Evolutionary conservation across 1,139 yeast species (phyloP), one percentile per base, ranked within the genome.

Genomic region (Kodamaea ohmeri): DNA sequence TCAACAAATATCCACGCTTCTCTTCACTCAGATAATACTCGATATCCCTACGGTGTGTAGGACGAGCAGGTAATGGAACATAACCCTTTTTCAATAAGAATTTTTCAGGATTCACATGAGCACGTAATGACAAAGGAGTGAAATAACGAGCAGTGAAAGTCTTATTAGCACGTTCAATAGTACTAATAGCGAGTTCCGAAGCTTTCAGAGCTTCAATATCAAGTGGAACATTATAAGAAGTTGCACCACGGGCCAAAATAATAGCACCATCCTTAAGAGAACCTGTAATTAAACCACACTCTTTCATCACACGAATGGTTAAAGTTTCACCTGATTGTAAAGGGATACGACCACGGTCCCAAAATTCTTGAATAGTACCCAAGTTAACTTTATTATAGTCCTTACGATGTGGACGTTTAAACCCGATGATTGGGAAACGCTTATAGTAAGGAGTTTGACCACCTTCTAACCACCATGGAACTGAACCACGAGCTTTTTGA

Each of bases 401-500:
- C 46, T 65, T 64, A 22, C 70, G 71, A 49, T 73, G 75, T 11
- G 73, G 72, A 50, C 83, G 73, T 52, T 78, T 77, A 70, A 90
- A 89, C 8, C 98, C 98, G 43, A 83, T 73, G 59, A 92, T 90
- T 38, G 97, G 97, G 61, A 89, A 88, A 44, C 89, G 67, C 60
- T 85, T 85, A 56, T 80, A 85, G 52, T 83, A 83, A 17, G 97
- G 97, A 1, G 98, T 92, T 61, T 92, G 99, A 56, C 98, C 98
- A 77, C 99, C 99, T 70, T 92, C 98, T 60, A 90, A 87, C 92
- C 95, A 88, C 46, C 84, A 78, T 42, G 90, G 92, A 16, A 90
- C 94, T 38, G 82, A 78, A 25, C 92, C 87, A 65, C 97, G 79
- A 11, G 97, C 97, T 66, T 90, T 90, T 61, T 92, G 98, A 78